These are phyloP conservation scores for Fusarium dimerum DNA, from an alignment of 2,329 filamentous ascomycete genomes.

Conservation along the genomic window DNA sequence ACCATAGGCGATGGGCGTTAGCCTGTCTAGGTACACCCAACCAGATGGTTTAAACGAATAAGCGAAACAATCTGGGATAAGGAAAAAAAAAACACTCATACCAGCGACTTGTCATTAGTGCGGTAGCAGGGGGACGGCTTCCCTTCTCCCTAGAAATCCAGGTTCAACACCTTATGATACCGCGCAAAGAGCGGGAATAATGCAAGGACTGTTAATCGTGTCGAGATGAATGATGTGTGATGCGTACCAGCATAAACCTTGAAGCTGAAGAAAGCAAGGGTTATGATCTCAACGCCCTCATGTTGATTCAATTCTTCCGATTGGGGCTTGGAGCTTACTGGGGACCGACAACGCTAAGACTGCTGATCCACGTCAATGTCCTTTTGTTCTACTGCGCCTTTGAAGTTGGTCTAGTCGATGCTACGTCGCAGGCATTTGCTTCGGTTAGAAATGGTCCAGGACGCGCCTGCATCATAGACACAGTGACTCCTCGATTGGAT, in stretches of 20 bases:
- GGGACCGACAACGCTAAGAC: slow-evolving; percentile 28
- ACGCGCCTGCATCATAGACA: slow-evolving; percentile 23
- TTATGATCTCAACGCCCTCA: too few species aligned
- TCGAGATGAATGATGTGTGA: slow-evolving; percentile 8
- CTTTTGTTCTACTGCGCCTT: slow-evolving; percentile 31
- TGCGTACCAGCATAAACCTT: slow-evolving; percentile 25
- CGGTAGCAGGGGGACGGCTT: too few species aligned
- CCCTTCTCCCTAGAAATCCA: slow-evolving; percentile 2
- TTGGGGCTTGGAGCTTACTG: slow-evolving; percentile 25
- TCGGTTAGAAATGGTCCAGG: slow-evolving; percentile 10
- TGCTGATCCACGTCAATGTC: slow-evolving; percentile 34
- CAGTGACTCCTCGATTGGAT: slow-evolving; percentile 27
- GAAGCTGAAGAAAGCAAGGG: slow-evolving; percentile 12
- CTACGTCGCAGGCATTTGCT: too few species aligned
- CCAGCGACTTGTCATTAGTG: too few species aligned
- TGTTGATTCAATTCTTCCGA: slow-evolving; percentile 32
- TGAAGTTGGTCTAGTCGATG: slow-evolving; percentile 13
- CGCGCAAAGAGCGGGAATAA: slow-evolving; percentile 11
- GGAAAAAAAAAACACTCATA: too few species aligned
- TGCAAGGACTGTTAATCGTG: slow-evolving; percentile 15
- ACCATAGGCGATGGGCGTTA: too few species aligned
- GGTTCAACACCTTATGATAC: background rate
- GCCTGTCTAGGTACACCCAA: too few species aligned
- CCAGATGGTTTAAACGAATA: too few species aligned
- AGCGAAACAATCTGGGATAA: background rate